Evolutionary conservation across 352 stramenopile species (phyloP), one percentile per base, ranked within the genome.

Genomic region (Pythium coloratum): DNA sequence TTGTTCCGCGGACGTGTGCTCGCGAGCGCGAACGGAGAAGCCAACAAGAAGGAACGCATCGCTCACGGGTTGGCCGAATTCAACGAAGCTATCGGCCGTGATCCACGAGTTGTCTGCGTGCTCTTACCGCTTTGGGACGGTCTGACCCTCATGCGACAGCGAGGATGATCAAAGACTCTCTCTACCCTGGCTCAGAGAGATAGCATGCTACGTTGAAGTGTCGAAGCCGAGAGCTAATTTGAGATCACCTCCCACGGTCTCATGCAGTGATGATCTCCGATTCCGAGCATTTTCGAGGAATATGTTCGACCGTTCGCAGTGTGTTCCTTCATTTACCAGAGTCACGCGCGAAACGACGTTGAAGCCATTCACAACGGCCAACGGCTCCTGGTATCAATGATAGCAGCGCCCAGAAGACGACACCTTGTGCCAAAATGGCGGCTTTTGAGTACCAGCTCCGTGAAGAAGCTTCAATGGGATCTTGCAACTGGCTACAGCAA

Each of bases 1-100:
- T 61, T 98, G 14, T 98, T 96, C 75, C 95, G 95, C 49, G 91
- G 91, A n/a, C 76, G 94, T 0, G 92, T 98, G 6, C 64, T 97
- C 6, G 87, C 89, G 30, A 80, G 56, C n/a, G 81, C 59, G 6
- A 60, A 62, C 33, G 83, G 83, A 32, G 50, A 75, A 26, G 72
- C 66, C 14, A 73, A 67, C 54, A 74, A 60, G 13, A 91, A 88
- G 51, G 79, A 91, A 54, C 74, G 76, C 7, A 80, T 89, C 13
- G 77, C 85, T 69, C 64, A 82, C 58, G 55, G 90, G 56, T 49
- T 98, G 66, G 86, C 92, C 47, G 72, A 84, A 38, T 98, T 98
- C 71, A 98, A 98, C 69, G 76, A 67, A 28, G 78, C 84, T 44
- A 87, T 98, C 55, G 66, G 76, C 0, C 74, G 80, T 55, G 92